Evolutionary conservation across 1,139 yeast genomes (phyloP).

Genomic region (Lodderomyces metapsilosis): DNA sequence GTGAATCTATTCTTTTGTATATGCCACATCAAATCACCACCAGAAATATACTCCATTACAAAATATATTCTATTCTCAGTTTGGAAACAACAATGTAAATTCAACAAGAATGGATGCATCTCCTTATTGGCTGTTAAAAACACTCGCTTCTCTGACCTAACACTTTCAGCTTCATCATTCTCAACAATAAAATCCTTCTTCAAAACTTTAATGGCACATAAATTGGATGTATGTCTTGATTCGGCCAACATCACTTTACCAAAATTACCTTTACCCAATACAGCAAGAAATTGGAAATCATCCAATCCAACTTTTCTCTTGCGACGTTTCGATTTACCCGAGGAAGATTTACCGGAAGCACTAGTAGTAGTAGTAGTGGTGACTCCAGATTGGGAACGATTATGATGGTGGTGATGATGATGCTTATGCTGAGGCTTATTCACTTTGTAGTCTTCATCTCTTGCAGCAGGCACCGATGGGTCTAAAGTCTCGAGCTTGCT

Average conservation of each 20-base stretch:
- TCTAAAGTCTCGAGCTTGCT: neutral
- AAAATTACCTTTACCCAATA: conserved; percentile 94
- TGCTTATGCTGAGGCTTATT: conserved; percentile 7
- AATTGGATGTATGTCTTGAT: conserved; percentile 70
- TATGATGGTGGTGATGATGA: conserved; percentile 8
- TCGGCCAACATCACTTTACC: conserved; percentile 98
- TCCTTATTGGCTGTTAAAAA: conserved; percentile 87
- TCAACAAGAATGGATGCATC: conserved; percentile 88
- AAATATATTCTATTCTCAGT: conserved; percentile 95
- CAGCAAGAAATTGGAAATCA: conserved; percentile 91
- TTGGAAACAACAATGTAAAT: conserved; percentile 93
- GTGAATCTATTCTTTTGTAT: conserved; percentile 90
- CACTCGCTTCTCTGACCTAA: conserved; percentile 89
- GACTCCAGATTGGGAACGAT: conserved; percentile 2
- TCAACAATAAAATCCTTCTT: conserved; percentile 94
- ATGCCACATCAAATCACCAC: conserved; percentile 99
- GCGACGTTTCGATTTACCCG: conserved; percentile 30
- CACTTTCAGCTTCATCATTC: conserved; percentile 94
- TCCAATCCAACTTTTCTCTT: conserved; percentile 84
- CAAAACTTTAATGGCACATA: conserved; percentile 93
- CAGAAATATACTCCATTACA: conserved; percentile 96
- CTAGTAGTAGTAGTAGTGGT: no score
- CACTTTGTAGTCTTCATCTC: conserved; percentile 8
- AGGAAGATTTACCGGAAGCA: conserved; percentile 7
- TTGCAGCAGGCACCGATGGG: neutral